phyloP scores from a whole-genome alignment of 345 rosid genomes.

The Diplotaxis tenuifolia region DNA sequence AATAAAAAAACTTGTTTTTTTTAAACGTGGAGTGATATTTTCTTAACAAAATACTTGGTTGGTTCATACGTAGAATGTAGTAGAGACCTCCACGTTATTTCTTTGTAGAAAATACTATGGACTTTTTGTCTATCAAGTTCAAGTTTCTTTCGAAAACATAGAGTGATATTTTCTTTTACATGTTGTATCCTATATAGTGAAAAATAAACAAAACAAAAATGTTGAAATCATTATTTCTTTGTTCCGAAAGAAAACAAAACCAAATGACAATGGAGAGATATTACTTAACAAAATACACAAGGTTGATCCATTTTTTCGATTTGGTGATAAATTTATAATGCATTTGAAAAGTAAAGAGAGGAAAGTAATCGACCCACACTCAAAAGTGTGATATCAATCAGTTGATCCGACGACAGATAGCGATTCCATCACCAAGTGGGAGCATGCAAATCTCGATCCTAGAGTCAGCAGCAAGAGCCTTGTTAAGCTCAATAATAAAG shows the following conservation, averaged over 20 bases:
- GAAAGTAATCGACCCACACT: too few relatives aligned
- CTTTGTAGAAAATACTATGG: not conserved
- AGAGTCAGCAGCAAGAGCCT: slow-evolving; percentile 93
- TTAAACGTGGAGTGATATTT: too few relatives aligned
- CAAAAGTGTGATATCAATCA: slow-evolving; percentile 21
- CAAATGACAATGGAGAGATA: too few relatives aligned
- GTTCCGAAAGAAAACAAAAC: slow-evolving; percentile 16
- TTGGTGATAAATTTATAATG: slow-evolving; percentile 23
- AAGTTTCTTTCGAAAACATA: not conserved
- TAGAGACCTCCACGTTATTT: not conserved
- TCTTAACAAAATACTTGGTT: too few relatives aligned
- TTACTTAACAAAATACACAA: too few relatives aligned
- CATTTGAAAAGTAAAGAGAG: slow-evolving; percentile 6
- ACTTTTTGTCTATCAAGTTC: not conserved
- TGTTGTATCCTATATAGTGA: not conserved
- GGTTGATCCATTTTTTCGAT: not conserved
- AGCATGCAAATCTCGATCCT: slow-evolving; percentile 97
- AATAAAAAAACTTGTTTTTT: too few relatives aligned
- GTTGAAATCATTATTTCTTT: slow-evolving; percentile 20
- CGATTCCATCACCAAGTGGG: slow-evolving; percentile 92
- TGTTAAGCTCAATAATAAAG: slow-evolving; percentile 87
- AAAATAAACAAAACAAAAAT: not conserved
- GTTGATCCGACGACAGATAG: slow-evolving; percentile 87
- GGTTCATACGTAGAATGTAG: not conserved
- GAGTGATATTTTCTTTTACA: not conserved